These are phyloP conservation scores for Discostella stelligera DNA, from an alignment of 352 stramenopile genomes.

Conservation along the genomic window DNA sequence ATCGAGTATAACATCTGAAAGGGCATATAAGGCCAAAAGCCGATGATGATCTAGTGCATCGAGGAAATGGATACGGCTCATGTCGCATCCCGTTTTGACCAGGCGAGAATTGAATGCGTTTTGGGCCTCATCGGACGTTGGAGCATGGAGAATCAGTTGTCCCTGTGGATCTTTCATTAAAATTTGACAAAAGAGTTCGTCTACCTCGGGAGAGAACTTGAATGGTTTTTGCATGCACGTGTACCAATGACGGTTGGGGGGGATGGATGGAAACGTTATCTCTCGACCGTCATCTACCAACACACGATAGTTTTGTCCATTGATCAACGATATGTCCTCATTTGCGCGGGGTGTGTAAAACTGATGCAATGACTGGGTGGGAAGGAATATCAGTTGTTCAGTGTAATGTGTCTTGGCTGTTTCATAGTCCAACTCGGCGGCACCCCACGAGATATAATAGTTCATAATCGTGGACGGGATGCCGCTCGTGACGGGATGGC, in stretches of 20 bases:
- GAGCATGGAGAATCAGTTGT: constrained; percentile 14
- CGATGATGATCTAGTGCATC: constrained; percentile 24
- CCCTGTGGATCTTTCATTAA: constrained; percentile 23
- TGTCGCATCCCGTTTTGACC: constrained; percentile 22
- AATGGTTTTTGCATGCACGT: constrained; percentile 49
- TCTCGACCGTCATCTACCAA: neutral
- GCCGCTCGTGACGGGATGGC: constrained; percentile 40
- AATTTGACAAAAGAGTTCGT: constrained; percentile 39
- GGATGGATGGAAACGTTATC: constrained; percentile 1
- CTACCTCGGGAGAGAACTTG: constrained; percentile 38
- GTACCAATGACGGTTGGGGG: constrained; percentile 16
- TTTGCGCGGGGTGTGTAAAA: constrained; percentile 32
- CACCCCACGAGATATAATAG: constrained; percentile 45
- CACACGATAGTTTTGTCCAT: constrained; percentile 24
- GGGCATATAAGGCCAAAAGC: constrained; percentile 25
- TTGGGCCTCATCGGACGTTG: neutral
- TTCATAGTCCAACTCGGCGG: constrained; percentile 32
- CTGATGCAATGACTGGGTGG: constrained; percentile 22
- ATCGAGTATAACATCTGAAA: constrained; percentile 40
- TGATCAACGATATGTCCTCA: neutral
- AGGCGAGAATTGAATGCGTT: constrained; percentile 15
- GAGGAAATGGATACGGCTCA: constrained; percentile 29
- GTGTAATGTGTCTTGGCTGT: constrained; percentile 34
- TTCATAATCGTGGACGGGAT: constrained; percentile 19
- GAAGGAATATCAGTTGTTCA: constrained; percentile 31